Evolutionary conservation across 2,329 filamentous ascomycete genomes (phyloP).

Genomic region (Elsinoe perseae): DNA sequence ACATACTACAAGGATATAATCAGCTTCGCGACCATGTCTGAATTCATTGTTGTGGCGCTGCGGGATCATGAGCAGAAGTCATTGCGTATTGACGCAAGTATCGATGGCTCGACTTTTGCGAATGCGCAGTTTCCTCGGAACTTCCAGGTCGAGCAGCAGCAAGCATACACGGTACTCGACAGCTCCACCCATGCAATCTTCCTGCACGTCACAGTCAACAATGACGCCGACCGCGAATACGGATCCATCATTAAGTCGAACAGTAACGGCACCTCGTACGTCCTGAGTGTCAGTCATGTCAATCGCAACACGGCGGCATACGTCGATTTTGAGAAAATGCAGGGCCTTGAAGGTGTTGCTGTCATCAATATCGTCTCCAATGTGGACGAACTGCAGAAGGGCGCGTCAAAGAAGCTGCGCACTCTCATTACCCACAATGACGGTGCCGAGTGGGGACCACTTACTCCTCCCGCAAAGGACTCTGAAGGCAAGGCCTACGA

Average conservation of each 20-base stretch:
- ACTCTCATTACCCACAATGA: conserved; percentile 96
- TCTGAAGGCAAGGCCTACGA: conserved; percentile 61
- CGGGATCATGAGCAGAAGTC: conserved; percentile 57
- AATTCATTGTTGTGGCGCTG: conserved; percentile 87
- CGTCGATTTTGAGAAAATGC: conserved; percentile 95
- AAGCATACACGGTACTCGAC: conserved; percentile 86
- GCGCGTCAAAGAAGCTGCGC: conserved; percentile 69
- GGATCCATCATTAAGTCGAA: conserved; percentile 96
- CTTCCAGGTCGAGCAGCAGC: conserved; percentile 68
- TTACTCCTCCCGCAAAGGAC: conserved; percentile 65
- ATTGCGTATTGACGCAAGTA: conserved; percentile 69
- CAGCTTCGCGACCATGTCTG: conserved; percentile 88
- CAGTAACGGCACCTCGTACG: conserved; percentile 93
- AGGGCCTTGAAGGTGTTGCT: conserved; percentile 81
- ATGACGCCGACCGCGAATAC: conserved; percentile 56
- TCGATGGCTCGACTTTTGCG: conserved; percentile 78
- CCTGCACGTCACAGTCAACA: conserved; percentile 78
- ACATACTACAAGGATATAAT: conserved; percentile 63
- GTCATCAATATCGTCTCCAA: conserved; percentile 83
- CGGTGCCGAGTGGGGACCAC: conserved; percentile 73
- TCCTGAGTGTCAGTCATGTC: conserved; percentile 70
- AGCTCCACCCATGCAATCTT: conserved; percentile 93
- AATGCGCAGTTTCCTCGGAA: conserved; percentile 78
- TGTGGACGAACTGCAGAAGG: conserved; percentile 52
- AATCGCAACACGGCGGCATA: conserved; percentile 71